These are phyloP conservation scores for Penicillium subrubescens DNA, from an alignment of 495 filamentous ascomycete genomes.

Conservation along the genomic window DNA sequence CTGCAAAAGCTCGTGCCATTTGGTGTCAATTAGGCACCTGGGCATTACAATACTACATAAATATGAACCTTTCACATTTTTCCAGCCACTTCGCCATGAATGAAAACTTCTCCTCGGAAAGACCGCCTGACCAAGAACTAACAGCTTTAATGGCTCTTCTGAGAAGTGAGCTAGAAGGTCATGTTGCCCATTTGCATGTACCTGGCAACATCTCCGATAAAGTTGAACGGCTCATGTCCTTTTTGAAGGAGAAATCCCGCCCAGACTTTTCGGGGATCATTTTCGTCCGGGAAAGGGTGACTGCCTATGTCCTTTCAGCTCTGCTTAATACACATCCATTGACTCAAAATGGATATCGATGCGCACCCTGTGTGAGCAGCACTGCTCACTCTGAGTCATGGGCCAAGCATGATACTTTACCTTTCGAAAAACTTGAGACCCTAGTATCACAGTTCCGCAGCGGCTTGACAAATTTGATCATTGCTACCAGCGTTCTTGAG, in stretches of 20 bases:
- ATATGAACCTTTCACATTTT: neutral
- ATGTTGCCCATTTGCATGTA: neutral
- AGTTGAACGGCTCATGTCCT: neutral
- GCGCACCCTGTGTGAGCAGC: slow-evolving; percentile 6
- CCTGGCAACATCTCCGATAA: neutral
- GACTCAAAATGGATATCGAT: neutral
- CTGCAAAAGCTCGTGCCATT: slow-evolving; percentile 15
- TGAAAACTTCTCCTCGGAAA: neutral
- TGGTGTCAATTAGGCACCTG: slow-evolving; percentile 8
- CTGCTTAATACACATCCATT: slow-evolving; percentile 3
- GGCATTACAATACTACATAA: neutral
- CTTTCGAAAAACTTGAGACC: neutral
- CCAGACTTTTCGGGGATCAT: slow-evolving; percentile 3
- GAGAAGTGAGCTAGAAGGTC: neutral
- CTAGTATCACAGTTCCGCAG: slow-evolving; percentile 29
- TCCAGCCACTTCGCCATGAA: neutral
- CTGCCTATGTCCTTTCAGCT: slow-evolving; percentile 3
- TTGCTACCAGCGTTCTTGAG: slow-evolving; percentile 78
- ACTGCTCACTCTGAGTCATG: neutral
- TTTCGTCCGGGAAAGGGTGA: slow-evolving; percentile 10
- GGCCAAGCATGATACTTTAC: neutral
- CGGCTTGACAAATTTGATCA: slow-evolving; percentile 67
- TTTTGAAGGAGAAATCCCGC: neutral
- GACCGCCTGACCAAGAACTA: neutral
- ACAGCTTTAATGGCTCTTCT: neutral